Evolutionary conservation across 192 early-diverging fungal genomes (phyloP), one percentile per base, ranked within the genome.

Genomic region (Coemansia sp.): DNA sequence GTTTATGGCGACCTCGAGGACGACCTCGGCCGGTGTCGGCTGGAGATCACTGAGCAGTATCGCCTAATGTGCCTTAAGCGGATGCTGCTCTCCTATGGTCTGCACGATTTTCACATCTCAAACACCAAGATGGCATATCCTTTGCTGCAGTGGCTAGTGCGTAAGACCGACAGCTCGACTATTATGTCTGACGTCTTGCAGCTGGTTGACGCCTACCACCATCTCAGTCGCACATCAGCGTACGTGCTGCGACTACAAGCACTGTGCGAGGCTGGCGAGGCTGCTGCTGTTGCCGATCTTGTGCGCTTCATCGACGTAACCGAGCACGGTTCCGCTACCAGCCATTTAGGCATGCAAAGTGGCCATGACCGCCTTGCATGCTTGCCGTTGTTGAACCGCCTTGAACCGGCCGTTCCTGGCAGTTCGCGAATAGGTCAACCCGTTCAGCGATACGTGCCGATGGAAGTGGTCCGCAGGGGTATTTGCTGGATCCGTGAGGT

Each of bases 131-230:
- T 89, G 68, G 84, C 85, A 0, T 82, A 78, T 23, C 74, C 84
- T 3, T 70, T 91, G 23, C 66, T 90, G 21, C 83, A 74, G 48
- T 77, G 82, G 60, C 85, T 91, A 51, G 75, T 86, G 44, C 71
- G 74, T 14, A 69, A 78, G 21, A 48, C 78, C 4, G 88, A 86
- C 60, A 39, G 71, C n/a, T 62, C 55, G 14, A 39, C 66, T 15
- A 87, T 89, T n/a, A 85, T 92, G 80, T 48, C 67, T 9, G 89
- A 92, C 58, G 89, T 81, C 42, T 68, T 80, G 51, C 72, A 86
- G 75, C 69, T 90, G 9, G 89, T 89, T 37, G 76, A 82, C 36
- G 87, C 86, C 8, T 90, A 90, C 73, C 84, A 86, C 41, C 84
- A 86, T 27, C 71, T 90, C 9, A 78, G 72, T 46, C 84, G 82